phyloP scores from a whole-genome alignment of 805 yeast species.

The Cyberlindnera samutprakarnensis region DNA sequence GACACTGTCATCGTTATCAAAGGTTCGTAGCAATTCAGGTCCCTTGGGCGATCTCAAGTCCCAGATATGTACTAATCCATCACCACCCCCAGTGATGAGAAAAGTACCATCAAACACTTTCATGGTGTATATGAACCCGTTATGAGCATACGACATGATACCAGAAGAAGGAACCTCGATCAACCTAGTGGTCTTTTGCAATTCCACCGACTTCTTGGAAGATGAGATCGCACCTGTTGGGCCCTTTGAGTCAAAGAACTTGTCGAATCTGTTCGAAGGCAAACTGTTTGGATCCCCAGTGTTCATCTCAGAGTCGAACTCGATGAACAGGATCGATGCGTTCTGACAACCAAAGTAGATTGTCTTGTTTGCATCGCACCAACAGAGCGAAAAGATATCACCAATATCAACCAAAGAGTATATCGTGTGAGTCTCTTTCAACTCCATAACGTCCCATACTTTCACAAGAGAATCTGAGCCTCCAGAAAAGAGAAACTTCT shows the following conservation, averaged over 20 bases:
- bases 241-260: constrained; percentile 85
- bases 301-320: constrained; percentile 23
- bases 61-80: constrained; percentile 85
- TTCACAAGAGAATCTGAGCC: constrained; percentile 87
- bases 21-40: constrained; percentile 24
- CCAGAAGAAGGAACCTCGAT: constrained; percentile 64
- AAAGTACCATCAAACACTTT: constrained; percentile 24
- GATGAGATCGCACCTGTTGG: constrained; percentile 48
- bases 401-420: constrained; percentile 87
- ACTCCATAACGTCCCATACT: constrained; percentile 60
- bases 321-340: constrained; percentile 77
- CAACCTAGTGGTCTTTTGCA: constrained; percentile 25
- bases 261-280: constrained; percentile 67
- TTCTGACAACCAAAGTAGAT: constrained; percentile 88
- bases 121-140: constrained; percentile 80
- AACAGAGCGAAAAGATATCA: constrained; percentile 79
- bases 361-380: constrained; percentile 51
- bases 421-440: constrained; percentile 55
- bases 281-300: constrained; percentile 28
- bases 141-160: constrained; percentile 76
- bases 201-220: not conserved
- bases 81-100: constrained; percentile 79
- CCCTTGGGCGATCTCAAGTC: constrained; percentile 25
- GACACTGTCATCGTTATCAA: constrained; percentile 64
- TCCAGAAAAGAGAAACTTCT: constrained; percentile 65